These are phyloP conservation scores for Microbotryomycetes sp. DNA, from an alignment of 1,284 basidiomycete species.

Conservation along the genomic window DNA sequence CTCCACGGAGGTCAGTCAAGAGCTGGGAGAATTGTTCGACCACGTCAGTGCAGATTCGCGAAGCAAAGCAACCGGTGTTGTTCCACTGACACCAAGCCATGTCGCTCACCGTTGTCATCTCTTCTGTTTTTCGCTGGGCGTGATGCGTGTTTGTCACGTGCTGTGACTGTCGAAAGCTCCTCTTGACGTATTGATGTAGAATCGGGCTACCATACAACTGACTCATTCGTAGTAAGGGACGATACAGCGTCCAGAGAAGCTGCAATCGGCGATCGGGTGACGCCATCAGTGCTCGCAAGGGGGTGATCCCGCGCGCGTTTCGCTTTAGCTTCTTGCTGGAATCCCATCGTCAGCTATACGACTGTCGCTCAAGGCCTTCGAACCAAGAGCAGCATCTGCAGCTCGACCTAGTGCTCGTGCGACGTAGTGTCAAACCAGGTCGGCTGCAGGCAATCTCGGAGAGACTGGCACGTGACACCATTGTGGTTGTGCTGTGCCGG, in stretches of 20 bases:
- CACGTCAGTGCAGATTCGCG: neutral
- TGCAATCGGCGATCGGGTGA: slow-evolving; percentile 61
- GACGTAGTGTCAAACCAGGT: no score
- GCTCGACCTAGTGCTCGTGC: no score
- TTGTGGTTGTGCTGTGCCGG: no score
- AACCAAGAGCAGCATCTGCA: no score
- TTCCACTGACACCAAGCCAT: no score
- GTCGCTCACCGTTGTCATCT: slow-evolving; percentile 54
- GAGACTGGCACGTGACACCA: no score
- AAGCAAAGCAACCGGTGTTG: neutral
- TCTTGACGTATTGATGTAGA: slow-evolving; percentile 55
- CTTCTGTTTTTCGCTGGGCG: slow-evolving; percentile 49
- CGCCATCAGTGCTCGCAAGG: neutral
- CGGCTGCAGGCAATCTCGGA: no score
- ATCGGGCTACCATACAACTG: slow-evolving; percentile 43
- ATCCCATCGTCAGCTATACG: no score
- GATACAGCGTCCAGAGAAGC: slow-evolving; percentile 65
- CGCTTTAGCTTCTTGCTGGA: no score
- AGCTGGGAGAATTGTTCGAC: neutral
- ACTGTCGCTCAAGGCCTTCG: no score
- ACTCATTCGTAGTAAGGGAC: slow-evolving; percentile 57
- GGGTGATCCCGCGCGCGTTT: no score
- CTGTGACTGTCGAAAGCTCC: slow-evolving; percentile 53
- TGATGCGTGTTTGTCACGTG: slow-evolving; percentile 50
- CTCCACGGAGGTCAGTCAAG: slow-evolving; percentile 1